Percentiles rank a stretch among this genome's conserved stretches.
phyloP scores from a whole-genome alignment of 345 rosid genomes.

The Citropsis articulata region DNA sequence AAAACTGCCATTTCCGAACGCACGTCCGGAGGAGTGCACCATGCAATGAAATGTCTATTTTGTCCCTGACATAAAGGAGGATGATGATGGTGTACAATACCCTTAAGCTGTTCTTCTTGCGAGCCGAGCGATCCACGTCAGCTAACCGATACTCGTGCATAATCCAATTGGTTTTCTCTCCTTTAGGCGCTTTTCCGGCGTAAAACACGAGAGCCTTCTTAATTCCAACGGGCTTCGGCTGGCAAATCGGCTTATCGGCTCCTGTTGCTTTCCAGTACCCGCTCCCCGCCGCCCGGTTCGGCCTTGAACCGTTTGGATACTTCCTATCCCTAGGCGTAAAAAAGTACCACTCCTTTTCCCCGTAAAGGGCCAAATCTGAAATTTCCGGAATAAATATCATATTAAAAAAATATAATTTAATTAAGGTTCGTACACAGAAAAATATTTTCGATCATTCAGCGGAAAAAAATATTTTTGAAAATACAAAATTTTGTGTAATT shows the following conservation, averaged over 20 bases:
- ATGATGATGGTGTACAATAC: constrained; percentile 26
- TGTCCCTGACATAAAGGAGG: neutral
- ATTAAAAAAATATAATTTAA: neutral
- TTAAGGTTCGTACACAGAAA: too few relatives aligned
- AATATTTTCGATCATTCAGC: too few relatives aligned
- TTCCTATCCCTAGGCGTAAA: constrained; percentile 87
- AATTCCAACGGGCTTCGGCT: constrained; percentile 74
- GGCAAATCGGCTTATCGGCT: constrained; percentile 93
- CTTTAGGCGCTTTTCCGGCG: constrained; percentile 79
- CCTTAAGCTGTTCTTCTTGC: constrained; percentile 82
- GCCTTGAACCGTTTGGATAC: constrained; percentile 93
- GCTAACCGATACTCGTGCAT: constrained; percentile 98
- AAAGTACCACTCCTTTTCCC: constrained; percentile 97
- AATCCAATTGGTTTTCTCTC: constrained; percentile 96
- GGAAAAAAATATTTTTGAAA: neutral
- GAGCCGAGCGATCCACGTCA: constrained; percentile 79
- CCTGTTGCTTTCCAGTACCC: constrained; percentile 99
- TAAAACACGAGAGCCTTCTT: constrained; percentile 92
- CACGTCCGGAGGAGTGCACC: neutral
- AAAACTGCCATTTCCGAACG: constrained; percentile 11
- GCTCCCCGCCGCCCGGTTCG: constrained; percentile 83
- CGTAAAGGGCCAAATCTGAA: constrained; percentile 72
- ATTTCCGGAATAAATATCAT: neutral
- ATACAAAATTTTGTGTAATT: neutral
- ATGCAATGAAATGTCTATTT: neutral